These are phyloP conservation scores for Ceratobasidium sp. DNA, from an alignment of 1,284 basidiomycete genomes.

Conservation along the genomic window DNA sequence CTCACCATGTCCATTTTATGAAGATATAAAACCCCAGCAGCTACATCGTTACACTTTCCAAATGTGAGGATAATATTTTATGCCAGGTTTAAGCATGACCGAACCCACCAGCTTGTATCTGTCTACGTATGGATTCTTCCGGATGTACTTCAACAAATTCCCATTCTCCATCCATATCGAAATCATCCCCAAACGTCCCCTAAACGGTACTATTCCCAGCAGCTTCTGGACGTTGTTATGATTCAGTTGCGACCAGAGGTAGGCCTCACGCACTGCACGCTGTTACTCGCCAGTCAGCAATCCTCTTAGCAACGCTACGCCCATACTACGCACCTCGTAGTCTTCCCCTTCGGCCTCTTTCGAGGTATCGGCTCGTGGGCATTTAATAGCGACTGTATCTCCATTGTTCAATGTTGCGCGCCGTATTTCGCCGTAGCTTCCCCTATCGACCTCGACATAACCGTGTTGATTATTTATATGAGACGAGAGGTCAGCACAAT, in stretches of 20 bases:
- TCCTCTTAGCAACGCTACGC: no score
- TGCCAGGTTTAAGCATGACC: neutral
- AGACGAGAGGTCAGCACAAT: slow-evolving; percentile 7
- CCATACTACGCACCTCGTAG: neutral
- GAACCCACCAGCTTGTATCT: slow-evolving; percentile 16
- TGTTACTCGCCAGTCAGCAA: neutral
- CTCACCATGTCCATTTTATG: slow-evolving; percentile 7
- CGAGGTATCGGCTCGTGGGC: neutral
- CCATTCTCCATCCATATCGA: slow-evolving; percentile 29
- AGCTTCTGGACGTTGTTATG: slow-evolving; percentile 16
- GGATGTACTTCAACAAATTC: slow-evolving; percentile 15
- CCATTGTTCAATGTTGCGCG: neutral
- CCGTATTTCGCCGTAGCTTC: slow-evolving; percentile 21
- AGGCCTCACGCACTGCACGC: slow-evolving; percentile 17
- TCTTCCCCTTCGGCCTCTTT: neutral
- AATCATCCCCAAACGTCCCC: slow-evolving; percentile 18
- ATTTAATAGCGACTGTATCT: slow-evolving; percentile 11
- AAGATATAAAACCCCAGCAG: slow-evolving; percentile 20
- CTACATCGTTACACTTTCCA: neutral
- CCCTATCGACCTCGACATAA: neutral
- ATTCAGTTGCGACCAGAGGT: slow-evolving; percentile 23
- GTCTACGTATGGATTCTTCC: neutral
- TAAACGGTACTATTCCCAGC: neutral
- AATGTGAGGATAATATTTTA: neutral
- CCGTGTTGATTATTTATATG: neutral